Evolutionary conservation across 2,329 filamentous ascomycete species (phyloP).

Genomic region (Calonectria hawksworthii): DNA sequence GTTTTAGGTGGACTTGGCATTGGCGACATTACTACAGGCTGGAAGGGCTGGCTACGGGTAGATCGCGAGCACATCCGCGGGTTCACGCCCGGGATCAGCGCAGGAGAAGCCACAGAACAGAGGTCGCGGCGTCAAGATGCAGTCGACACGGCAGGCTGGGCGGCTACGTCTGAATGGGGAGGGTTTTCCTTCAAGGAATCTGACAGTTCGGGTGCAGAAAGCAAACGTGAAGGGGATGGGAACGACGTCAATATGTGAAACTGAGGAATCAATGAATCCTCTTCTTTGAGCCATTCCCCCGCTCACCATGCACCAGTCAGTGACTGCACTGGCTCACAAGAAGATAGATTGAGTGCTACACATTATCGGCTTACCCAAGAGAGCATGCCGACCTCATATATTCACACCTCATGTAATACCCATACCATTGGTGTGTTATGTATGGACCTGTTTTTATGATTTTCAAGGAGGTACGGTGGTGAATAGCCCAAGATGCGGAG

Average conservation of each 20-base stretch:
- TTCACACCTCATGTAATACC: background rate
- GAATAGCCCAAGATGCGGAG: background rate
- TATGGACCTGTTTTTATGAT: background rate
- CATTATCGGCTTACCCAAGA: background rate
- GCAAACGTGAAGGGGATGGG: background rate
- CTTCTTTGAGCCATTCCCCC: background rate
- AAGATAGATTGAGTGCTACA: background rate
- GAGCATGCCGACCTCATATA: background rate
- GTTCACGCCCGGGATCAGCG: slow-evolving; percentile 56
- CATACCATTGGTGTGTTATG: background rate
- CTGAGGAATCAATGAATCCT: background rate
- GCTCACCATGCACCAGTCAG: background rate
- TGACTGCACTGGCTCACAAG: background rate
- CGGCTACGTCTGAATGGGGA: slow-evolving; percentile 64
- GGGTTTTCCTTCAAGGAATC: slow-evolving; percentile 57
- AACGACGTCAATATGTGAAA: background rate
- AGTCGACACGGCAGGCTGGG: slow-evolving; percentile 61
- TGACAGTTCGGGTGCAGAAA: slow-evolving; percentile 1
- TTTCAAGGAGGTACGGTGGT: background rate
- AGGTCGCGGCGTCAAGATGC: slow-evolving; percentile 55
- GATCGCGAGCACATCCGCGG: slow-evolving; percentile 58
- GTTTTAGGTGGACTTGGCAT: slow-evolving; percentile 61
- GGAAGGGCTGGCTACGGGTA: slow-evolving; percentile 67
- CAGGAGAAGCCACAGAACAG: slow-evolving; percentile 61
- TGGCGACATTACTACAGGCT: slow-evolving; percentile 50